Evolutionary conservation across 2,329 filamentous ascomycete genomes (phyloP), one percentile per base, ranked within the genome.

Genomic region (Diaporthe nobilis): DNA sequence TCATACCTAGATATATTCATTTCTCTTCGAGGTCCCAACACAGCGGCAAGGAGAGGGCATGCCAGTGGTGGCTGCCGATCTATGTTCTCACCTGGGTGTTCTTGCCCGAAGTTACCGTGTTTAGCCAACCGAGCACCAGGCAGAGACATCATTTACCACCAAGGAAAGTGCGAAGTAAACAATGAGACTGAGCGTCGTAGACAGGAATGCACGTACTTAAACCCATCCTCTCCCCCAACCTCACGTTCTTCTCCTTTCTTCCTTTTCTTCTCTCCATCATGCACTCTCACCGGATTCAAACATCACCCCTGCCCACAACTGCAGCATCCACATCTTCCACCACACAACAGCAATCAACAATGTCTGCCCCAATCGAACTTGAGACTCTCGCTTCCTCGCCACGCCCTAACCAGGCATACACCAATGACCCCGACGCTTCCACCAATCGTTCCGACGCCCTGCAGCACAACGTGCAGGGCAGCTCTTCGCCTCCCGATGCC

Each of bases 91-190:
- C 42, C 42, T 17, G 42, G 12, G 42, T 44, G 44, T 22, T 47
- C 44, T 15, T 28, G n/a, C 51, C 51, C 22, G 4, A 25, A 25
- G 12, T 25, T 6, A 9, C n/a, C 12, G 4, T 25, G 51, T 53
- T 15, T 12, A 15, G 51, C 22, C n/a, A 25, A 53, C n/a, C n/a
- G n/a, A 53, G 51, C n/a, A 53, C n/a, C 51, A 25, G 51, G n/a
- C 51, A 10, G 51, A 6, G n/a, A 57, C 42, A 15, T 44, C 42
- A 44, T 12, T 44, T 44, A 44, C 42, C 20, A 25, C 15, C 15
- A 15, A 65, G 61, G 25, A 25, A 65, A 22, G 58, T n/a, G 22
- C 61, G n/a, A 47, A 65, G 61, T 65, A 47, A 65, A 65, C 61
- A 65, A 22, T 20, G 25, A 39, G 34, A 9, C 25, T n/a, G 28